Base-by-base conservation (phyloP, 202 grass and related monocot species). In the Dendrocalamus latiflorus region DNA sequence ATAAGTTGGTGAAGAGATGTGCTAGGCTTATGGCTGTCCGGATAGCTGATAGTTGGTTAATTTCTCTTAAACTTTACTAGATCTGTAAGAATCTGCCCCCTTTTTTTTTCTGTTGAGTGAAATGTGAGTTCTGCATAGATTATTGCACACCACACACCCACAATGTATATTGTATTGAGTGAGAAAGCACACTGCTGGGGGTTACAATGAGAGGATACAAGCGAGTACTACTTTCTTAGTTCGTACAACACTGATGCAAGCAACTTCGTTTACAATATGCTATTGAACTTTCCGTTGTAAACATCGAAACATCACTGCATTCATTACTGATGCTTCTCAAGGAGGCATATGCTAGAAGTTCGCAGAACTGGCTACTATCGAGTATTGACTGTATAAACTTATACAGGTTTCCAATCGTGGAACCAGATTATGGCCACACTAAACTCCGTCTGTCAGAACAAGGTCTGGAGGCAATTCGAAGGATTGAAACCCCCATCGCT, bases 371-470 rank as follows among this genome's bases (percentile, higher is more conserved):
- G 16, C 58, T 36, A 16, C 33, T 17, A 36, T 78, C n/a, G n/a
- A n/a, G n/a, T n/a, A n/a, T n/a, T n/a, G n/a, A n/a, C n/a, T n/a
- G n/a, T n/a, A n/a, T n/a, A n/a, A n/a, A n/a, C n/a, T n/a, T n/a
- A n/a, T n/a, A n/a, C n/a, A n/a, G n/a, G n/a, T n/a, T n/a, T n/a
- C n/a, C n/a, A n/a, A n/a, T n/a, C 63, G 95, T 98, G 83, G 95
- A 95, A 78, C 95, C 95, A 86, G 95, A 98, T 91, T 83, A 85
- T 43, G 87, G 87, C 44, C 95, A 98, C 85, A 98, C 95, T 61
- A 98, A 95, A 84, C 93, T 98, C 45, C 91, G 72, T 58, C 91
- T 98, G n/a, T 82, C 93, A 77, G 76, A 77, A 76, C 83, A 91
- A 90, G 95, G 95, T 55, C 90, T 98, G 30, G 95, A 95, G 17